Evolutionary conservation across 192 early-diverging fungal genomes (phyloP), one percentile per base, ranked within the genome.

Genomic region (Linnemannia elongata): DNA sequence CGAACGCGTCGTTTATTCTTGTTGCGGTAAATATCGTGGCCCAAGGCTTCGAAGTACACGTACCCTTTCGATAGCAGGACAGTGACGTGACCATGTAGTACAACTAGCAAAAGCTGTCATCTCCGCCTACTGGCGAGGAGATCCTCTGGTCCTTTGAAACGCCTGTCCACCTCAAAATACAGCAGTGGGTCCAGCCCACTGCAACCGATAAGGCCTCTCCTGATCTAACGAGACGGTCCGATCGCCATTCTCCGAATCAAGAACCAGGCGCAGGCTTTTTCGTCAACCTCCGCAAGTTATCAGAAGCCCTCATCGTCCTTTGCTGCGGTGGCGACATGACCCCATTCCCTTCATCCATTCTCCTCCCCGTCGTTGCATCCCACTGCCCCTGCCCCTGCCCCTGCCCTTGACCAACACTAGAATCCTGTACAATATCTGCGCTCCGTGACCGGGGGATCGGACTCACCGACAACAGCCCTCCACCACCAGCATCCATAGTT

Each of bases 201-300:
- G 49, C 18, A 52, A 20, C 15, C 49, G 49, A 52, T 17, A 6
- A 22, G 49, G 20, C 20, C 49, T 52, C 49, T 52, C 49, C 49
- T 52, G 49, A 45, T 45, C 44, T 13, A 52, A 52, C 49, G 18
- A 52, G 49, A 52, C 5, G 4, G 0, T 52, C 18, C 49, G 20
- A 52, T 52, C 18, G 4, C 49, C 49, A 22, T 17, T 17, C 17
- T 52, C 18, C 49, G 4, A 33, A 66, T 66, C 60, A 66, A 33
- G 60, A 3, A n/a, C 60, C 60, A 3, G 57, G 60, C 2, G 76
- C 47, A 1, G 77, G 39, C 30, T 81, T 79, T 33, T 41, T 86
- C 4, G 84, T 75, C 33, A 86, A 27, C 41, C 63, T 45, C 22
- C 84, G 75, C 18, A 86, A 79, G 24, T 86, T 86, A 36, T 86